Evolutionary conservation across 1,284 basidiomycete genomes (phyloP), one percentile per base, ranked within the genome.

Genomic region (Neolentinus lepideus): DNA sequence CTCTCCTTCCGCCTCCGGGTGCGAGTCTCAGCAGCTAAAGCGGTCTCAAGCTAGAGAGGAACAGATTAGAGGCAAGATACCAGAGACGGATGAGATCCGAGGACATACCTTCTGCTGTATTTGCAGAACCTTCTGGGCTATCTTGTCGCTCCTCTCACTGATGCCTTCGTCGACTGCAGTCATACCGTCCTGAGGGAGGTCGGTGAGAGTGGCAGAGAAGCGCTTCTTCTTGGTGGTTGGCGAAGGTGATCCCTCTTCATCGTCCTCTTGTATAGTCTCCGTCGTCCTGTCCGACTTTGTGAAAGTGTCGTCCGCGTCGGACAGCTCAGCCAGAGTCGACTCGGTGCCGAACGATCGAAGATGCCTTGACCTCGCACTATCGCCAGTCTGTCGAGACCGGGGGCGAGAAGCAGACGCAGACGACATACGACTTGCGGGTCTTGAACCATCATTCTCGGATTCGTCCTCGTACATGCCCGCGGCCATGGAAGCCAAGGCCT

Each of bases 141-240:
- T 92, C 63, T 80, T 85, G 62, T 92, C 90, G 63, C 87, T 92
- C 67, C 85, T 85, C 66, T 85, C 77, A 61, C 81, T 88, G 67
- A 92, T 92, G 22, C 88, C 86, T 66, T 88, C 86, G 62, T 92
- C 89, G 14, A 92, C 87, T 24, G 88, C 89, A 56, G 74, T 78
- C 85, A 92, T 89, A 24, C 84, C 84, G 64, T 90, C 89, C 61
- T 88, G 84, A 51, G 77, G 76, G 24, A 71, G 60, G 58, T 87
- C 85, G 29, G 74, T 71, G 36, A 80, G 78, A 4, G 79, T 76
- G 6, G 81, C 84, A 2, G 88, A 90, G 70, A 91, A 91, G 16
- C 88, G 77, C 66, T 90, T 89, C 75, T 81, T 85, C 69, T 77
- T 81, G 38, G 8, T 43, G 53, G 69, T 63, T 25, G 75, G 69